These are phyloP conservation scores for Geopyxis carbonaria DNA, from an alignment of 495 filamentous ascomycete genomes.

Conservation along the genomic window DNA sequence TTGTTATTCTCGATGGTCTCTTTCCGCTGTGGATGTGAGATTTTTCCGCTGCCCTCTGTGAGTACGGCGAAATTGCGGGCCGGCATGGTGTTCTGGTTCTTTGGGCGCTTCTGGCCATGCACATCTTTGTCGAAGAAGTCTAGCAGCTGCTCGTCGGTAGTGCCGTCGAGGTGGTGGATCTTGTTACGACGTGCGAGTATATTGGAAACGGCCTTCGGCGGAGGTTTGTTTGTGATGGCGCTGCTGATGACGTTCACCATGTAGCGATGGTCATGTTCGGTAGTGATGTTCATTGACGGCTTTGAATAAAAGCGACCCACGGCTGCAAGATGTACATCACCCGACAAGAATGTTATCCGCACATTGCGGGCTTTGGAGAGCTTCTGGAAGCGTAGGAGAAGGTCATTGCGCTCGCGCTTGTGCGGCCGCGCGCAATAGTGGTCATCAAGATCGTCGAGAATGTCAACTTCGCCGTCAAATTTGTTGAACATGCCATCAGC, in stretches of 20 bases:
- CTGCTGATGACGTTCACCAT: constrained; percentile 59
- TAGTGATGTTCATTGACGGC: constrained; percentile 41
- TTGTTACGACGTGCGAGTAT: constrained; percentile 73
- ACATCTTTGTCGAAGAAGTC: constrained; percentile 64
- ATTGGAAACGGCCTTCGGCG: constrained; percentile 75
- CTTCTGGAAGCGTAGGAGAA: constrained; percentile 58
- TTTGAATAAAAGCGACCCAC: constrained; percentile 60
- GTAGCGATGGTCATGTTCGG: constrained; percentile 48
- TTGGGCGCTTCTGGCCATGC: constrained; percentile 43
- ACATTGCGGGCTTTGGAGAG: constrained; percentile 53
- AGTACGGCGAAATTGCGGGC: constrained; percentile 74
- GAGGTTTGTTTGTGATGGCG: constrained; percentile 88
- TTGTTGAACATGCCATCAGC: constrained; percentile 77
- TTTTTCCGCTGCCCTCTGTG: constrained; percentile 39
- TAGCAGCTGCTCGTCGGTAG: constrained; percentile 80
- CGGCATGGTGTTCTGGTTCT: constrained; percentile 80
- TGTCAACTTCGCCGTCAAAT: constrained; percentile 79
- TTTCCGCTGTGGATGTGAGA: too few relatives aligned
- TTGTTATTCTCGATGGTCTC: too few relatives aligned
- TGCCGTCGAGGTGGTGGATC: constrained; percentile 70
- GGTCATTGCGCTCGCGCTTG: constrained; percentile 63
- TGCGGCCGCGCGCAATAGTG: constrained; percentile 88
- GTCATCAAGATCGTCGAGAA: constrained; percentile 85
- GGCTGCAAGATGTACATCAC: constrained; percentile 62
- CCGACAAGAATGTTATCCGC: constrained; percentile 69